These are phyloP conservation scores for Xylaria sp. DNA, from an alignment of 2,329 filamentous ascomycete species.

Conservation along the genomic window DNA sequence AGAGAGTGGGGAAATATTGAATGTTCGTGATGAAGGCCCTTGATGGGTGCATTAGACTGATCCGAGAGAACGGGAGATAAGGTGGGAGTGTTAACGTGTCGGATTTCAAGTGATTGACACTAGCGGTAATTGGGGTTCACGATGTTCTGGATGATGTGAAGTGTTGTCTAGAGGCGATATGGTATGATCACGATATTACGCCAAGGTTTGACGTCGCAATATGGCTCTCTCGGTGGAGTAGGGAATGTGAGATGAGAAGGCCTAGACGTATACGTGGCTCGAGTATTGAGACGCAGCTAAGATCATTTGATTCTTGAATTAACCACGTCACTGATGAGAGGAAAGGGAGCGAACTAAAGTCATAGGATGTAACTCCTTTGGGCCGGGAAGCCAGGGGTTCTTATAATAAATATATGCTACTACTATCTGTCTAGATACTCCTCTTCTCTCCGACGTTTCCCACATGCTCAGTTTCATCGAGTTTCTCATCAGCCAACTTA, in stretches of 20 bases:
- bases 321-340: not conserved
- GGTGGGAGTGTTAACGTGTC: not conserved
- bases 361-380: not conserved
- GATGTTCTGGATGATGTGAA: not conserved
- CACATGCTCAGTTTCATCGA: constrained; percentile 18
- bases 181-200: not conserved
- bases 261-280: not conserved
- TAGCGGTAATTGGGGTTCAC: not conserved
- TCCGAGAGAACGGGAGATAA: not conserved
- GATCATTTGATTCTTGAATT: not conserved
- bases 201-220: not conserved
- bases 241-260: not conserved
- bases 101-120: not conserved
- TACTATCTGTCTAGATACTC: not conserved
- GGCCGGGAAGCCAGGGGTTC: too few species aligned
- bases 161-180: not conserved
- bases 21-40: too few species aligned
- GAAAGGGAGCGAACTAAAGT: not conserved
- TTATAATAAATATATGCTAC: too few species aligned
- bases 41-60: not conserved
- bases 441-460: not conserved
- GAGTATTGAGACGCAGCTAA: not conserved
- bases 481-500: constrained; percentile 21
- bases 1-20: too few species aligned
- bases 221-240: not conserved